A percentile compares a stretch with the other conserved stretches of the same genome.
These are phyloP conservation scores for Priceomyces fermenticarens DNA, from an alignment of 805 yeast genomes.

Conservation along the genomic window DNA sequence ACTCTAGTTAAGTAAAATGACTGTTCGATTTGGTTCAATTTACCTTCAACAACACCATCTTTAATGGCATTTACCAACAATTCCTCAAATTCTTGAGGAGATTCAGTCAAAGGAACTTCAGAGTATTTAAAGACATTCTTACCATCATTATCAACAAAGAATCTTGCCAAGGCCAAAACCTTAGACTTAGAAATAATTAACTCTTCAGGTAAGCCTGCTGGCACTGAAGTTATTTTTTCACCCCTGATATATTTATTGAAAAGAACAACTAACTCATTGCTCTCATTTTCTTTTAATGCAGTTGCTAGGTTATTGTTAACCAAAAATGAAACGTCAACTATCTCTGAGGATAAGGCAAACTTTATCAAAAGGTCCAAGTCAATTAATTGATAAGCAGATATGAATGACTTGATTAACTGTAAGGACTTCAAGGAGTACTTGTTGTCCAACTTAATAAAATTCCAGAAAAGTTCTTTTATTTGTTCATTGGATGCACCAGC, in stretches of 20 bases:
- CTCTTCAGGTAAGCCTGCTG: slow-evolving; percentile 18
- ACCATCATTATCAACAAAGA: slow-evolving; percentile 26
- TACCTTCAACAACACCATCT: slow-evolving; percentile 44
- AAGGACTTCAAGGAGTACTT: slow-evolving; percentile 27
- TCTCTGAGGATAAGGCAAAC: slow-evolving; percentile 35
- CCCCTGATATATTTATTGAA: slow-evolving; percentile 37
- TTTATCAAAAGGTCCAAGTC: slow-evolving; percentile 30
- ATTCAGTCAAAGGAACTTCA: slow-evolving; percentile 33
- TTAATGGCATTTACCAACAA: slow-evolving; percentile 41
- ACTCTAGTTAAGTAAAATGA: slow-evolving; percentile 39
- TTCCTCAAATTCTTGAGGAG: slow-evolving; percentile 34
- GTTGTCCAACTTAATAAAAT: slow-evolving; percentile 33
- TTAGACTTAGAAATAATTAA: slow-evolving; percentile 32
- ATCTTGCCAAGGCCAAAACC: slow-evolving; percentile 39
- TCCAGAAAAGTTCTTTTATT: slow-evolving; percentile 33
- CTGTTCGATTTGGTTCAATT: slow-evolving; percentile 41
- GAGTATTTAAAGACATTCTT: slow-evolving; percentile 30
- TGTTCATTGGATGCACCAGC: slow-evolving; percentile 29
- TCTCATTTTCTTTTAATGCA: slow-evolving; percentile 24
- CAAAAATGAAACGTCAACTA: slow-evolving; percentile 40
- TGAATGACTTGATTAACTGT: slow-evolving; percentile 33
- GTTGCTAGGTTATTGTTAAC: slow-evolving; percentile 38
- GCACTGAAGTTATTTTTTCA: slow-evolving; percentile 22
- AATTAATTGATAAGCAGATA: slow-evolving; percentile 21
- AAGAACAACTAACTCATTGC: slow-evolving; percentile 23